These are phyloP conservation scores for Porcisia hertigi DNA, from an alignment of 208 protist species.

Conservation along the genomic window DNA sequence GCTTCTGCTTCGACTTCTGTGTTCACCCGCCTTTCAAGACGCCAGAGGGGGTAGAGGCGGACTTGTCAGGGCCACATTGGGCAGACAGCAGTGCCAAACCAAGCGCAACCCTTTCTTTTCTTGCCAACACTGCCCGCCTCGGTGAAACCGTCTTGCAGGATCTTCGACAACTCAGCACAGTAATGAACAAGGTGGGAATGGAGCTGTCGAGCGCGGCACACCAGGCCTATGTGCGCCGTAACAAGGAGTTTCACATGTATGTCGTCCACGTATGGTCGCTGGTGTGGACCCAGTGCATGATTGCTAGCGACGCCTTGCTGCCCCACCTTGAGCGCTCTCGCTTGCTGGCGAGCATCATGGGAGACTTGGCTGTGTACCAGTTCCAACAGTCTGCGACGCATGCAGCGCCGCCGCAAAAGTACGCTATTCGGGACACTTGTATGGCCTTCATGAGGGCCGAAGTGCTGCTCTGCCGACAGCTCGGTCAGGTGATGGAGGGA, in stretches of 20 bases:
- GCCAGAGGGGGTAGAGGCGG: constrained; percentile 16
- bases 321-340: constrained; percentile 35
- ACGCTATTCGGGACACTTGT: constrained; percentile 24
- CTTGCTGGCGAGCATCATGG: constrained; percentile 42
- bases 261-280: constrained; percentile 31
- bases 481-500: constrained; percentile 38
- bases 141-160: constrained; percentile 27
- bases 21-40: constrained; percentile 26
- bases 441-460: constrained; percentile 37
- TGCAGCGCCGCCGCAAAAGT: constrained; percentile 30
- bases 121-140: constrained; percentile 36
- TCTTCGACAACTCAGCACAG: constrained; percentile 19
- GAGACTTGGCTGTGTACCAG: constrained; percentile 42
- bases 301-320: constrained; percentile 36
- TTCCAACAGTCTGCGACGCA: constrained; percentile 42
- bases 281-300: constrained; percentile 22
- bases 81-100: constrained; percentile 20
- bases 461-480: constrained; percentile 32
- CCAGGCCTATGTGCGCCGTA: constrained; percentile 33
- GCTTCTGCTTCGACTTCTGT: constrained; percentile 32
- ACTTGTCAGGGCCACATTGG: constrained; percentile 30
- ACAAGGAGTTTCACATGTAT: constrained; percentile 50
- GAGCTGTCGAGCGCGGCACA: constrained; percentile 47
- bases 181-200: constrained; percentile 28
- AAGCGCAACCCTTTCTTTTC: constrained; percentile 36